Evolutionary conservation across 176 grass and related monocot genomes (phyloP).

Genomic region (Stipa capillata): DNA sequence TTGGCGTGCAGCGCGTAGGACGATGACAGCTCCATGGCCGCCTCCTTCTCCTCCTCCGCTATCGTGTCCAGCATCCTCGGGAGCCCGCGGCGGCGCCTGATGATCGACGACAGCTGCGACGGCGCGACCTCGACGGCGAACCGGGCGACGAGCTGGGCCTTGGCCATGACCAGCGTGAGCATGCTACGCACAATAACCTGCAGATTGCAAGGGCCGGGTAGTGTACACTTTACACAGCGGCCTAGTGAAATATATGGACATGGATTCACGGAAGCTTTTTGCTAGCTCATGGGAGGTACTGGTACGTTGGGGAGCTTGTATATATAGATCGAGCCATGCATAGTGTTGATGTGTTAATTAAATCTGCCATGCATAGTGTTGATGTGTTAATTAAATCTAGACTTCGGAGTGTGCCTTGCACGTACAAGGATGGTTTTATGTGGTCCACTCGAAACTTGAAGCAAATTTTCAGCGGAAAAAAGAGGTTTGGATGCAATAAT

Average conservation of each 20-base stretch:
- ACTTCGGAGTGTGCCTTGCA: background rate
- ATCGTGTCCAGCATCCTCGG: conserved; percentile 24
- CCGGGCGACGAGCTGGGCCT: conserved; percentile 16
- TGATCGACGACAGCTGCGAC: conserved; percentile 16
- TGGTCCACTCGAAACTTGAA: background rate
- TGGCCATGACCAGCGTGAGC: conserved; percentile 20
- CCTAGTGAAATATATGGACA: background rate
- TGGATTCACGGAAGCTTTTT: background rate
- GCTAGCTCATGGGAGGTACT: background rate
- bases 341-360: no score
- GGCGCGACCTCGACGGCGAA: conserved; percentile 11
- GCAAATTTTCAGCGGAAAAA: background rate
- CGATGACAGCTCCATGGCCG: background rate
- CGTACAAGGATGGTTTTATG: background rate
- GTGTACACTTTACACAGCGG: background rate
- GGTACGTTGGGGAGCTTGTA: background rate
- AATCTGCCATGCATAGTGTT: no score
- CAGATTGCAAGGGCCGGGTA: background rate
- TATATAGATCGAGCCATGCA: background rate
- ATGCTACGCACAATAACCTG: background rate
- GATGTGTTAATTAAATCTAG: no score
- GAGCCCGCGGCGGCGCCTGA: background rate
- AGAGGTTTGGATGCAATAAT: background rate
- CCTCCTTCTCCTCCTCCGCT: conserved; percentile 10
- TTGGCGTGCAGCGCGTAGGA: background rate